Base-by-base conservation (phyloP, 139 green algal genomes). In the Protoeuglena noctilucae region DNA sequence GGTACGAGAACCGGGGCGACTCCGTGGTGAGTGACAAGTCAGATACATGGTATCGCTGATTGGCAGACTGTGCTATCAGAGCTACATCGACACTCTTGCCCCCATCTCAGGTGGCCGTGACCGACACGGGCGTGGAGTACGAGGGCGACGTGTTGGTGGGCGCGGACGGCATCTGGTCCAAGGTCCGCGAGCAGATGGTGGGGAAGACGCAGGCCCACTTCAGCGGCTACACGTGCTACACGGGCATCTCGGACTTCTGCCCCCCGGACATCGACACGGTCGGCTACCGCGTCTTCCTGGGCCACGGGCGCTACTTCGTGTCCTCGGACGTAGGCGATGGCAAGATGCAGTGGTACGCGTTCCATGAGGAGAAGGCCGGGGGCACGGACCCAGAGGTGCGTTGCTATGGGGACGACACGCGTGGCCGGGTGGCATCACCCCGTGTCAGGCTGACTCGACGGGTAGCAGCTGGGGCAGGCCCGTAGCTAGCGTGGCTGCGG, bases 331-430 rank as follows among this genome's bases (percentile, higher is more conserved):
- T 80, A 39, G 72, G 69, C 17, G 30, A 67, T 5, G 69, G 69
- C 28, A 47, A 69, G 50, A 60, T 65, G 54, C 72, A 80, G 64
- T 80, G 61, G 45, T 80, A 80, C 51, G 71, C 71, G 12, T 80
- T 80, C 61, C 51, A 66, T 39, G 53, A 63, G 17, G 56, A 68
- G n/a, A 45, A 53, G 14, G 49, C 61, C 19, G 71, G 71, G 1
- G 65, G 61, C 30, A 54, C 30, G 6, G 72, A 80, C 63, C 24
- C 60, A 53, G 73, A 30, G 5, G 61, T 46, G 9, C 50, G 64
- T 53, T 68, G 43, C 53, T 26, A 54, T 3, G n/a, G 25, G 9
- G 51, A 53, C 30, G 28, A 39, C 48, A 56, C 58, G 14, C 46
- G 51, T 28, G 51, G 57, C 28, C 51, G 66, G 39, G 41, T 60